phyloP scores from a whole-genome alignment of 495 filamentous ascomycete species.

The Astrothelium macrocarpum region DNA sequence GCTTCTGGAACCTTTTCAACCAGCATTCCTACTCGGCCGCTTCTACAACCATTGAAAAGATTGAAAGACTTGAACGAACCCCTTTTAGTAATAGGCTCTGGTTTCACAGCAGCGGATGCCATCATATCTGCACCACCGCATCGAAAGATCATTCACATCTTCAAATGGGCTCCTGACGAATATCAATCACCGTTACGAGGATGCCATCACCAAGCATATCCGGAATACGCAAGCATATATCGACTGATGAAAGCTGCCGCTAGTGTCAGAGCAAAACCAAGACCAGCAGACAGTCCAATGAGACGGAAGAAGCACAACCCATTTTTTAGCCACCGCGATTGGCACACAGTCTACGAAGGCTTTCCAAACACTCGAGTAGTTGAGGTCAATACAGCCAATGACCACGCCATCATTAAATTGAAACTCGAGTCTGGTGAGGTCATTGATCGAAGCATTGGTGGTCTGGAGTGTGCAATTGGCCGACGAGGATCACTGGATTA shows the following conservation, averaged over 20 bases:
- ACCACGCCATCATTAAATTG: constrained; percentile 37
- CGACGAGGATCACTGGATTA: constrained; percentile 51
- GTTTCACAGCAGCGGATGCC: constrained; percentile 55
- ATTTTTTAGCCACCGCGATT: constrained; percentile 36
- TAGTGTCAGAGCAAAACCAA: constrained; percentile 9
- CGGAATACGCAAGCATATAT: constrained; percentile 57
- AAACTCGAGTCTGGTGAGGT: constrained; percentile 38
- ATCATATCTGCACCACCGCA: constrained; percentile 45
- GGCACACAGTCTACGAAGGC: constrained; percentile 49
- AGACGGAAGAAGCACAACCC: constrained; percentile 33
- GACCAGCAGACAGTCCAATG: constrained; percentile 10
- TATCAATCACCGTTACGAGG: constrained; percentile 50
- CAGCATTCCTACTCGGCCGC: constrained; percentile 42
- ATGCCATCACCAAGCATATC: constrained; percentile 57
- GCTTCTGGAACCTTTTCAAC: constrained; percentile 56
- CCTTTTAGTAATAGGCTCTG: constrained; percentile 51
- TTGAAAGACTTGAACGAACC: constrained; percentile 20
- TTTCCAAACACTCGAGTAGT: constrained; percentile 50
- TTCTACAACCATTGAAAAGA: constrained; percentile 31
- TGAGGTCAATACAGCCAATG: constrained; percentile 22
- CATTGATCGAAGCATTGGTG: constrained; percentile 38
- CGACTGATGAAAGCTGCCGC: constrained; percentile 52
- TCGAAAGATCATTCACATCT: constrained; percentile 52
- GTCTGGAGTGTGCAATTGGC: constrained; percentile 52
- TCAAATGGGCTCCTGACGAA: constrained; percentile 50